Evolutionary conservation across 2,329 filamentous ascomycete species (phyloP).

Genomic region (Colletotrichum cereale): DNA sequence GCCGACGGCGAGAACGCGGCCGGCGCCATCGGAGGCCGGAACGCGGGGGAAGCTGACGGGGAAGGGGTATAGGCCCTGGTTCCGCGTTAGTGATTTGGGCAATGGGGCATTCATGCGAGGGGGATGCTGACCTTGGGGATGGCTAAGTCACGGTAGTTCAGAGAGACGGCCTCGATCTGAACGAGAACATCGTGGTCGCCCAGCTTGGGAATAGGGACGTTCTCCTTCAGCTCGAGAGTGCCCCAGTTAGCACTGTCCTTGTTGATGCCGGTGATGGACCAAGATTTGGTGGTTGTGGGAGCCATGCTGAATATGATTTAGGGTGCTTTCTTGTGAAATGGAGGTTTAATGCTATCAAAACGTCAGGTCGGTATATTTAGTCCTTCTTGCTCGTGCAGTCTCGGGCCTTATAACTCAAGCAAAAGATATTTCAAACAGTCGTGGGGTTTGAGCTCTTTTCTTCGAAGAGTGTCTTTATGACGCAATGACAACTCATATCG

Average conservation of each 20-base stretch:
- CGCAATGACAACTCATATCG: constrained; percentile 29
- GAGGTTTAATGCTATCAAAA: not conserved
- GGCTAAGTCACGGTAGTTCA: constrained; percentile 68
- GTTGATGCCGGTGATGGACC: constrained; percentile 57
- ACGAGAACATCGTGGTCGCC: constrained; percentile 81
- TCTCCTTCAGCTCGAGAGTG: constrained; percentile 66
- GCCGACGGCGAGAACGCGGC: constrained; percentile 65
- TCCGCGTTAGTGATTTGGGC: constrained; percentile 14
- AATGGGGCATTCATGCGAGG: not conserved
- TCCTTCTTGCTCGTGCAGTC: not conserved
- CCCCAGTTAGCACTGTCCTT: constrained; percentile 68
- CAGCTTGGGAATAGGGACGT: constrained; percentile 67
- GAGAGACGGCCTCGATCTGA: constrained; percentile 67
- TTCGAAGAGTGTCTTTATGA: constrained; percentile 25
- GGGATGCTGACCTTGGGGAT: constrained; percentile 53
- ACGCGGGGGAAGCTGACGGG: constrained; percentile 58
- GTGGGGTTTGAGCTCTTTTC: not conserved
- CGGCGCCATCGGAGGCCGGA: constrained; percentile 66
- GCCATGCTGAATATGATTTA: constrained; percentile 16
- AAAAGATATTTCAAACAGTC: not conserved
- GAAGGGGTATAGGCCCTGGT: constrained; percentile 61
- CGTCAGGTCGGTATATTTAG: no score
- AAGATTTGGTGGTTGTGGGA: constrained; percentile 63
- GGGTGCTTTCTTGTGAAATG: not conserved
- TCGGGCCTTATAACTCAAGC: not conserved